phyloP scores from a whole-genome alignment of 495 filamentous ascomycete species.

The Xylaria longipes region DNA sequence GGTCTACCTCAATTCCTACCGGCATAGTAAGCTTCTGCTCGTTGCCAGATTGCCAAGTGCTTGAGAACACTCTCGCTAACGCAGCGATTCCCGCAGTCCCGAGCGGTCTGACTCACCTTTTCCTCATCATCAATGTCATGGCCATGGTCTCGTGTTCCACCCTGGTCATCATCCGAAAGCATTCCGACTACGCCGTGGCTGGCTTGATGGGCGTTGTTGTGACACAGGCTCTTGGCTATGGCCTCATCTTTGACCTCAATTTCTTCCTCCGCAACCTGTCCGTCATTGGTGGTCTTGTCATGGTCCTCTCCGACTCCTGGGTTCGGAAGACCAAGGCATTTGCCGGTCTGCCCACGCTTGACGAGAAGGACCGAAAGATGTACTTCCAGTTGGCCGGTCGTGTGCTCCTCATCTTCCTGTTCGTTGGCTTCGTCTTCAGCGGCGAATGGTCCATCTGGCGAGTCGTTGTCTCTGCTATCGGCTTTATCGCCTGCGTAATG shows the following conservation, averaged over 20 bases:
- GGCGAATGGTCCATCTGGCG: slow-evolving; percentile 90
- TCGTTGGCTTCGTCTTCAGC: slow-evolving; percentile 93
- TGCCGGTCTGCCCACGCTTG: slow-evolving; percentile 88
- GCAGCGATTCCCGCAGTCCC: slow-evolving; percentile 66
- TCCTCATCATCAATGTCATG: slow-evolving; percentile 88
- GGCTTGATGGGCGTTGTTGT: slow-evolving; percentile 91
- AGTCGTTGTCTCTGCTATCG: slow-evolving; percentile 79
- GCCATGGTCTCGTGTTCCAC: slow-evolving; percentile 84
- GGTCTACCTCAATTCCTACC: slow-evolving; percentile 88
- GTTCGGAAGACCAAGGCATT: slow-evolving; percentile 97
- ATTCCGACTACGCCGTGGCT: slow-evolving; percentile 88
- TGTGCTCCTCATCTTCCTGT: slow-evolving; percentile 96
- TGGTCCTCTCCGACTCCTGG: slow-evolving; percentile 98
- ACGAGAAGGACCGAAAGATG: slow-evolving; percentile 99
- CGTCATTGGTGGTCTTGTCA: slow-evolving; percentile 93
- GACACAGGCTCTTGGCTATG: slow-evolving; percentile 96
- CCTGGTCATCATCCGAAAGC: slow-evolving; percentile 87
- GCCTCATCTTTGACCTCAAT: slow-evolving; percentile 98
- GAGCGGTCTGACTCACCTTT: slow-evolving; percentile 86
- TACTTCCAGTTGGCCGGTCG: slow-evolving; percentile 98
- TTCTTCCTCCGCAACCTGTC: slow-evolving; percentile 99
- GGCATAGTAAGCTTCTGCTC: slow-evolving; percentile 73
- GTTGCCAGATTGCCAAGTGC: not conserved
- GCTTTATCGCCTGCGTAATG: slow-evolving; percentile 94
- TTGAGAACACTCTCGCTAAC: slow-evolving; percentile 29